Conservation (phyloP, 2,329 filamentous ascomycete species). For the Xylaria sp. region DNA sequence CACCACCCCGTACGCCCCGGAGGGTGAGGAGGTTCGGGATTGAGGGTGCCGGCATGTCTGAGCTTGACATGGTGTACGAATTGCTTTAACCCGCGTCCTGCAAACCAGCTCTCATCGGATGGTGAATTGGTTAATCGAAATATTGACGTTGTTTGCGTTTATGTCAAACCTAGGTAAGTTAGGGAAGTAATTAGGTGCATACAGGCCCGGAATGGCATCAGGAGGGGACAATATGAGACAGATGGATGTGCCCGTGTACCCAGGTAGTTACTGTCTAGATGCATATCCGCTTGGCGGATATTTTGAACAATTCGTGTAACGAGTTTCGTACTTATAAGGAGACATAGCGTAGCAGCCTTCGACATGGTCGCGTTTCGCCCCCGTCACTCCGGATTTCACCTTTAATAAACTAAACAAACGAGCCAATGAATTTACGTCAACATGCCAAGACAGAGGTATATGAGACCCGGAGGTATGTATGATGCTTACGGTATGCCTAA, state of each 20-base stretch:
- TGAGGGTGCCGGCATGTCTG: conserved; percentile 69
- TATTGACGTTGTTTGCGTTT: neutral
- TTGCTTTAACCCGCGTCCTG: neutral
- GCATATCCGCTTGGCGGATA: no score
- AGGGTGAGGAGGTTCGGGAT: conserved; percentile 79
- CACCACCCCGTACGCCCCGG: conserved; percentile 53
- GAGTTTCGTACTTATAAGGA: no score
- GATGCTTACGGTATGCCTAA: conserved; percentile 4
- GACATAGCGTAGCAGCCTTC: no score
- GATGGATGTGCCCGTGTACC: no score
- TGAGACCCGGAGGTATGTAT: neutral
- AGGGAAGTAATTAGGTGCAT: no score
- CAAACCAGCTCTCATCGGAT: neutral
- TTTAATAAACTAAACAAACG: neutral
- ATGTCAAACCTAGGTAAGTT: neutral
- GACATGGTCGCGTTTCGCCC: neutral
- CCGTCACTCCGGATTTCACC: neutral
- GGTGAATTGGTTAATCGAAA: neutral
- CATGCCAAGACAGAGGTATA: neutral
- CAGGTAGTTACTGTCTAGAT: no score
- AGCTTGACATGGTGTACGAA: conserved; percentile 13
- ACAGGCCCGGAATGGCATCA: no score
- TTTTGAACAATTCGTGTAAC: no score
- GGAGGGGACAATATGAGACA: no score
- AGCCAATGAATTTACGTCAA: neutral